Percentiles rank a stretch among this genome's conserved stretches.
Evolutionary conservation across 352 stramenopile species (phyloP).

Genomic region (Phytophthora tubulina): DNA sequence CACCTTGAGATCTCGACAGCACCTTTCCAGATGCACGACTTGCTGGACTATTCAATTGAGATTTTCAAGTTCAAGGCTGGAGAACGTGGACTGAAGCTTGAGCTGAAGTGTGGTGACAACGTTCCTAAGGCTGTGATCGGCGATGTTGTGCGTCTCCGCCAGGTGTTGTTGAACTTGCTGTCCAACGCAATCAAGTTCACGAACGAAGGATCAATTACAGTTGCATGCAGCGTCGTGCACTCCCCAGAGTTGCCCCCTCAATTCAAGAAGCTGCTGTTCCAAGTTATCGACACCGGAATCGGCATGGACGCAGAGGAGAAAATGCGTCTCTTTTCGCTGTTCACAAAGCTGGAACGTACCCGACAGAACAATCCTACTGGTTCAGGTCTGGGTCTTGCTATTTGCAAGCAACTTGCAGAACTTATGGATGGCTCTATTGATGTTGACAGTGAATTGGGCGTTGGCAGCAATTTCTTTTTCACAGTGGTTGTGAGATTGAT

Average conservation of each 20-base stretch:
- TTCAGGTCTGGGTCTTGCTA: constrained; percentile 82
- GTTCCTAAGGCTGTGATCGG: constrained; percentile 77
- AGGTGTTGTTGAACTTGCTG: constrained; percentile 69
- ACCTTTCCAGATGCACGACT: constrained; percentile 79
- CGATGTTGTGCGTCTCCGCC: constrained; percentile 77
- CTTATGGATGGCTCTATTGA: constrained; percentile 88
- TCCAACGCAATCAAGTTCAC: constrained; percentile 83
- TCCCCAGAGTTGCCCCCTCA: constrained; percentile 58
- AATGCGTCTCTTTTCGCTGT: constrained; percentile 76
- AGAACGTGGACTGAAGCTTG: constrained; percentile 87
- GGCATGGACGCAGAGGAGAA: constrained; percentile 84
- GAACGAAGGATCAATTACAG: constrained; percentile 76
- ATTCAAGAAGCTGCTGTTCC: constrained; percentile 78
- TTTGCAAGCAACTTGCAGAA: constrained; percentile 88
- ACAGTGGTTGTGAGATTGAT: constrained; percentile 70
- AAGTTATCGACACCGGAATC: constrained; percentile 85
- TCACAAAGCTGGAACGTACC: constrained; percentile 80
- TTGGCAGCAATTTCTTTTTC: constrained; percentile 86
- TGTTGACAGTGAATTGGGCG: constrained; percentile 74
- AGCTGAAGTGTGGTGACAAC: constrained; percentile 62
- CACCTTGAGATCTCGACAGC: constrained; percentile 89
- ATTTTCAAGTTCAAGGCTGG: constrained; percentile 90
- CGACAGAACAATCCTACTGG: constrained; percentile 85
- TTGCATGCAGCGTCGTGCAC: constrained; percentile 68
- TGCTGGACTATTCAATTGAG: constrained; percentile 88